phyloP scores from a whole-genome alignment of 2,329 filamentous ascomycete genomes.

The Monilinia aucupariae region DNA sequence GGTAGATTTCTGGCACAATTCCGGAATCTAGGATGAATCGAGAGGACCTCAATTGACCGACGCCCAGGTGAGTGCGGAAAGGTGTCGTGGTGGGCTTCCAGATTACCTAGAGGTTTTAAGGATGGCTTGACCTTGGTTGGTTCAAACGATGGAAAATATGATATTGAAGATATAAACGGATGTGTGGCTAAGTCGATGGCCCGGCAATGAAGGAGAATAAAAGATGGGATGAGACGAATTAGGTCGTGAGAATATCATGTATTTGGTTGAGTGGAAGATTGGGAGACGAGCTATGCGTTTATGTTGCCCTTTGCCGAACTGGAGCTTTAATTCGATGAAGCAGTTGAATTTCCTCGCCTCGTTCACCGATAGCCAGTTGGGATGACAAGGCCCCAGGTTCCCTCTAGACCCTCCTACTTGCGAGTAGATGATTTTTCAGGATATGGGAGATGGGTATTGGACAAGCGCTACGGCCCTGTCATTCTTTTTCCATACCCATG shows the following conservation, averaged over 20 bases:
- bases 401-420: slow-evolving; percentile 3
- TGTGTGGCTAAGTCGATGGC: slow-evolving; percentile 8
- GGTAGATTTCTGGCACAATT: slow-evolving; percentile 6
- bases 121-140: slow-evolving; percentile 4
- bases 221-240: slow-evolving; percentile 16
- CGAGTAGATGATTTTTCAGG: not conserved
- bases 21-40: not conserved
- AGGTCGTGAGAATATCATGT: slow-evolving; percentile 8
- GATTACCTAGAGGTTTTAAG: not conserved
- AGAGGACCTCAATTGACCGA: slow-evolving; percentile 14
- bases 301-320: slow-evolving; percentile 17
- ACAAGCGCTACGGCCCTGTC: slow-evolving; percentile 10
- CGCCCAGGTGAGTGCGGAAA: not conserved
- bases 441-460: slow-evolving; percentile 6
- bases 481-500: slow-evolving; percentile 11
- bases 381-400: slow-evolving; percentile 15
- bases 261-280: slow-evolving; percentile 3
- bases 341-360: slow-evolving; percentile 14
- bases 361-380: slow-evolving; percentile 11
- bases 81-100: slow-evolving; percentile 15
- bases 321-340: slow-evolving; percentile 18
- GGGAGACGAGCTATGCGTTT: slow-evolving; percentile 17
- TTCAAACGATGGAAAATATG: not conserved
- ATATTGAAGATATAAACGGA: slow-evolving; percentile 6
- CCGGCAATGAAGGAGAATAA: slow-evolving; percentile 7